Evolutionary conservation across 2,329 filamentous ascomycete species (phyloP).

Genomic region (Penicillium sclerotiorum): DNA sequence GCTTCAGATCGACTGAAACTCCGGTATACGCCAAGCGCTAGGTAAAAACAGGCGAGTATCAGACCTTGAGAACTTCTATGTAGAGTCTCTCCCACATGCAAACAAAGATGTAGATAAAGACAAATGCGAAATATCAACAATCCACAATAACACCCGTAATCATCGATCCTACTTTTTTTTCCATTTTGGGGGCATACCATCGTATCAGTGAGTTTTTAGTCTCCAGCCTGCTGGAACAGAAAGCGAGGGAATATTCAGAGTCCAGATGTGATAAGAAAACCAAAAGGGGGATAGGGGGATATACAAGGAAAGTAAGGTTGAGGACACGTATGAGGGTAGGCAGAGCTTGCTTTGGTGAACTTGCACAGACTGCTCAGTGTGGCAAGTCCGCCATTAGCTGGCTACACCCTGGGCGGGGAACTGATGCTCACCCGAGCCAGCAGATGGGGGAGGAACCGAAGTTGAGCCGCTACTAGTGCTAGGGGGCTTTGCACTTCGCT

Average conservation of each 20-base stretch:
- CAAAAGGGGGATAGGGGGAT: neutral
- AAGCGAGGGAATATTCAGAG: slow-evolving; percentile 11
- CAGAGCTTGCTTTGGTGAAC: too few species aligned
- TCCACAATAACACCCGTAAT: neutral
- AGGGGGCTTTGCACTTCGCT: slow-evolving; percentile 57
- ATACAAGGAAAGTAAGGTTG: neutral
- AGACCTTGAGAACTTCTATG: neutral
- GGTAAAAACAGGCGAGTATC: neutral
- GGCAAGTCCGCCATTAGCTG: too few species aligned
- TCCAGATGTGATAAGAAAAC: slow-evolving; percentile 2
- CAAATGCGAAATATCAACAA: neutral
- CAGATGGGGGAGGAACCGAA: slow-evolving; percentile 17
- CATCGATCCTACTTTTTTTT: neutral
- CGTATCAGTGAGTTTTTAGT: too few species aligned
- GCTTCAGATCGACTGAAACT: neutral
- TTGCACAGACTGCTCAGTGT: too few species aligned
- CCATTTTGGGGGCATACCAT: neutral
- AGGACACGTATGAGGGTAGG: neutral
- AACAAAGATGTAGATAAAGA: too few species aligned
- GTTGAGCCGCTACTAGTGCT: slow-evolving; percentile 24
- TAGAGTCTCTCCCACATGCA: too few species aligned
- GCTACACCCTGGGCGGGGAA: slow-evolving; percentile 20
- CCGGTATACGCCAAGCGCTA: neutral
- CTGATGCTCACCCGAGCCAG: slow-evolving; percentile 18
- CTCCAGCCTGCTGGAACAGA: slow-evolving; percentile 22